Evolutionary conservation across 352 stramenopile genomes (phyloP).

Genomic region (Vaucheria bursata): DNA sequence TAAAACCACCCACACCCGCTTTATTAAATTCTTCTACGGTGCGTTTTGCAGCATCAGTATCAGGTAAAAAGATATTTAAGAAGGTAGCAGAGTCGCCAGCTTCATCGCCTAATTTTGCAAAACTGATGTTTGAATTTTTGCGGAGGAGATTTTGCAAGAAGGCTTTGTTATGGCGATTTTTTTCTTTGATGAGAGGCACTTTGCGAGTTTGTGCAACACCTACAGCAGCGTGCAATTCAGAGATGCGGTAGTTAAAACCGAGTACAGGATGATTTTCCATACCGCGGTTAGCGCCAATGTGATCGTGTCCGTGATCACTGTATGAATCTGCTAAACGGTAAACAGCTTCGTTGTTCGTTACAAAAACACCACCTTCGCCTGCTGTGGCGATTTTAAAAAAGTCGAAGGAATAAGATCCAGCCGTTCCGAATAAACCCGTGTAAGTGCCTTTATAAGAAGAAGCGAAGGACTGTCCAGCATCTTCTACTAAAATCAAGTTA

Average conservation of each 20-base stretch:
- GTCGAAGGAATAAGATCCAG: not conserved
- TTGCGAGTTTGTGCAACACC: not conserved
- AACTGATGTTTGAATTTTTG: not conserved
- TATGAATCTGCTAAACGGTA: not conserved
- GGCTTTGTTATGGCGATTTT: not conserved
- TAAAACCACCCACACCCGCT: not conserved
- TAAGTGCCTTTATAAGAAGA: constrained; percentile 6
- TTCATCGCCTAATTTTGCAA: constrained; percentile 4
- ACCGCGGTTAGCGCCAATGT: not conserved
- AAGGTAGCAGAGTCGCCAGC: not conserved
- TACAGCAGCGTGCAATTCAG: constrained; percentile 1
- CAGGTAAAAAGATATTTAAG: constrained; percentile 2
- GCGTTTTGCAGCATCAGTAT: not conserved
- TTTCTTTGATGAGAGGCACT: not conserved
- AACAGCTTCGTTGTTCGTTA: not conserved
- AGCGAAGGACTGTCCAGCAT: not conserved
- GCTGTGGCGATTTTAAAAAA: constrained; percentile 4
- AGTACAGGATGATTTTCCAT: constrained; percentile 2
- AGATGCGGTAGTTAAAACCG: not conserved
- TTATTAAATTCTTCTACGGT: not conserved
- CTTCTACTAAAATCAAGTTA: not conserved
- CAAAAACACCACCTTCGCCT: not conserved
- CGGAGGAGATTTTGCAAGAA: not conserved
- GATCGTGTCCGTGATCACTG: not conserved
- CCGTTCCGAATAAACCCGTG: not conserved